These are phyloP conservation scores for Ascodesmis nigricans DNA, from an alignment of 495 filamentous ascomycete species.

Conservation along the genomic window DNA sequence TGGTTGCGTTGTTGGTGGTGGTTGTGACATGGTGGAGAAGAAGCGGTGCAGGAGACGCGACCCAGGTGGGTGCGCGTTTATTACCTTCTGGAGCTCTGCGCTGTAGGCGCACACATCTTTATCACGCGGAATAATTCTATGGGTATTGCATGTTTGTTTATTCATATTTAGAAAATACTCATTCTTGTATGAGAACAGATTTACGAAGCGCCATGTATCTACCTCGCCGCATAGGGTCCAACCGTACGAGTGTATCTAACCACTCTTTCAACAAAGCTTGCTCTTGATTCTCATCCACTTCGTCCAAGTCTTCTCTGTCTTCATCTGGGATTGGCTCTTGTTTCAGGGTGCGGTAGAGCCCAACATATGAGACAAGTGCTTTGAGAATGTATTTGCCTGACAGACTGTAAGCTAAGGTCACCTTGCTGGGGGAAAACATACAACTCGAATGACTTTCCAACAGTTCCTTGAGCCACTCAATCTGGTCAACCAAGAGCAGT, in stretches of 20 bases:
- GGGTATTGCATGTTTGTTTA: no score
- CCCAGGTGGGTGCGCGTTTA: no score
- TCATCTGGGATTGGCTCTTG: conserved; percentile 7
- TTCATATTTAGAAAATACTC: no score
- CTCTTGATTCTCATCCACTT: conserved; percentile 24
- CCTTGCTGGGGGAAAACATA: neutral
- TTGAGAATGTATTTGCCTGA: conserved; percentile 51
- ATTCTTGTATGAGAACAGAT: no score
- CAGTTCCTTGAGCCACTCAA: conserved; percentile 48
- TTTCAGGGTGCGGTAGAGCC: conserved; percentile 28
- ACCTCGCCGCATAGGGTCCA: conserved; percentile 49
- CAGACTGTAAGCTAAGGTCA: neutral
- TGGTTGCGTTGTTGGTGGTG: neutral
- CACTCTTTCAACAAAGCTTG: conserved; percentile 32
- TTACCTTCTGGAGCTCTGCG: no score
- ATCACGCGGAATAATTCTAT: no score
- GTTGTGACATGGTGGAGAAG: no score
- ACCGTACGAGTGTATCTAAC: conserved; percentile 37
- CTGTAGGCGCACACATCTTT: no score
- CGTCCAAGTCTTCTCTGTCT: conserved; percentile 16
- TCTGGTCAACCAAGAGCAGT: conserved; percentile 34
- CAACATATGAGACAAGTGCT: conserved; percentile 42
- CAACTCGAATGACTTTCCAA: conserved; percentile 51
- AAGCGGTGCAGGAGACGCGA: no score
- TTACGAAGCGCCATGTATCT: conserved; percentile 26